These are phyloP conservation scores for Ustilago loliicola DNA, from an alignment of 1,284 basidiomycete species.

Conservation along the genomic window DNA sequence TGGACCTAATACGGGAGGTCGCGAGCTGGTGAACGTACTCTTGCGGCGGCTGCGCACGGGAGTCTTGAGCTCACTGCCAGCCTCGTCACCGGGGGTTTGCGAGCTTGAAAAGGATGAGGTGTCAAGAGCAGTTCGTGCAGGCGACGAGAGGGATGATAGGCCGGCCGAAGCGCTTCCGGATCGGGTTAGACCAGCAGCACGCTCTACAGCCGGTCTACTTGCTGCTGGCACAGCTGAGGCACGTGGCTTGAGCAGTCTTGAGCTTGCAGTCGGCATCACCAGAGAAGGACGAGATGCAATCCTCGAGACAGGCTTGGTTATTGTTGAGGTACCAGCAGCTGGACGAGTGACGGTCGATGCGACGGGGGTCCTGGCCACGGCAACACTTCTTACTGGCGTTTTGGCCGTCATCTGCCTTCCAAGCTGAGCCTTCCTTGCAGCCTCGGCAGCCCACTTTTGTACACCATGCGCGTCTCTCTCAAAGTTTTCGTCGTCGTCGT, in stretches of 20 bases:
- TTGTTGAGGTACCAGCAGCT: constrained; percentile 2
- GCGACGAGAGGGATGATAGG: not conserved
- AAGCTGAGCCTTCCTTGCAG: constrained; percentile 31
- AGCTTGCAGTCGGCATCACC: constrained; percentile 26
- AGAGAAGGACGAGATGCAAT: constrained; percentile 23
- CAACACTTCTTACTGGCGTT: constrained; percentile 7
- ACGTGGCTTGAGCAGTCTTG: constrained; percentile 32
- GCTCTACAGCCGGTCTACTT: not conserved
- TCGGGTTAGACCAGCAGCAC: constrained; percentile 9
- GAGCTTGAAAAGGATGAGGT: not conserved
- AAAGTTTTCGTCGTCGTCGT: constrained; percentile 22
- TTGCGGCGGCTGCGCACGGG: constrained; percentile 46
- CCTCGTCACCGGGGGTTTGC: not conserved
- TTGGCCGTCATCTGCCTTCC: constrained; percentile 9
- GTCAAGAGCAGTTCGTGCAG: not conserved
- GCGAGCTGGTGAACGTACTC: constrained; percentile 39
- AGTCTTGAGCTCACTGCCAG: constrained; percentile 26
- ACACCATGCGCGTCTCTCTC: constrained; percentile 24
- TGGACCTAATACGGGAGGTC: constrained; percentile 42
- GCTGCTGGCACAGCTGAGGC: constrained; percentile 6
- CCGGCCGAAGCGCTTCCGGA: constrained; percentile 32
- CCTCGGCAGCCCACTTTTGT: constrained; percentile 42
- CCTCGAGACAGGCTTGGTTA: constrained; percentile 18
- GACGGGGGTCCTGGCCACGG: not conserved
- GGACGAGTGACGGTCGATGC: constrained; percentile 17